Evolutionary conservation across 2,329 filamentous ascomycete species (phyloP), one percentile per base, ranked within the genome.

Genomic region (Diaporthe amygdali): DNA sequence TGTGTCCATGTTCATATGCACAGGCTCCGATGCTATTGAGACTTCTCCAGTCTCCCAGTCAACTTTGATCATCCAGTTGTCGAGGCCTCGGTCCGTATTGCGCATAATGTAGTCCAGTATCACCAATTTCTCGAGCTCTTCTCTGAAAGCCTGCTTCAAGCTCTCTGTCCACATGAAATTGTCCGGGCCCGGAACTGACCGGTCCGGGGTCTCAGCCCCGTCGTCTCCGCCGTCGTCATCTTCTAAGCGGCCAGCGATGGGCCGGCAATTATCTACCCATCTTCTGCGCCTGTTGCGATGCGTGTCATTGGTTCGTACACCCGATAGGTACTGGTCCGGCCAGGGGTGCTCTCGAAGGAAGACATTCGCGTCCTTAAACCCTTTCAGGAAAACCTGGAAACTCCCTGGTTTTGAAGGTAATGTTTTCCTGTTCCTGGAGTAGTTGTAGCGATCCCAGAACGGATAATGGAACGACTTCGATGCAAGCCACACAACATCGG

Each of bases 11-110:
- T 94, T 78, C 86, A 97, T 81, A 34, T 89, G 88, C 54, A 89
- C 84, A 14, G 95, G 94, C 72, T 98, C 95, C 0, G 94, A 94
- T 20, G 93, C 92, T 74, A 99, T 94, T 9, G 93, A 94, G 15
- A 96, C 96, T 77, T 93, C 89, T 77, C 96, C 91, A 3, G 89
- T 91, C 76, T 94, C 89, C 87, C 91, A 94, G 81, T 99, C 95
- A 39, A 99, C 94, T 81, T 94, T 96, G 79, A 99, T 95, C 96
- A 99, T 99, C 96, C 96, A 99, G 77, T 99, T 99, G 80, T 99
- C 96, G 70, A 98, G 86, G 2, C 96, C 96, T 82, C 96, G 90
- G 80, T 99, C 96, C 2, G 96, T 99, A 79, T 99, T 99, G 71
- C 96, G 91, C 96, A 99, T 99, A 74, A 99, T 97, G 80, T 99